A percentile compares a stretch with the other conserved stretches of the same genome.
Evolutionary conservation across 306 rosid species (phyloP).

Genomic region (Lithocarpus polystachyus): DNA sequence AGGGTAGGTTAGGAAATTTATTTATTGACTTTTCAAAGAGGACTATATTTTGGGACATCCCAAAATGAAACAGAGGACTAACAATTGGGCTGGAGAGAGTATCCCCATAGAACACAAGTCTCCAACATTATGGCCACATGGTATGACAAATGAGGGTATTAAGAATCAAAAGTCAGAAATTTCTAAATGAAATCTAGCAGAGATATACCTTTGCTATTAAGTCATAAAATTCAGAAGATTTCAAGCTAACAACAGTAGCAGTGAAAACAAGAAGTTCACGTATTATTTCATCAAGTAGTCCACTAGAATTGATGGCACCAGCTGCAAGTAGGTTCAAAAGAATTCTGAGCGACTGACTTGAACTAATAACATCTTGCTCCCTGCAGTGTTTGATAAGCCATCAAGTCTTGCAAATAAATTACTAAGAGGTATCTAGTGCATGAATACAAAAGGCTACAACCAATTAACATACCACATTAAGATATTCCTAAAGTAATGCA

Average conservation of each 20-base stretch:
- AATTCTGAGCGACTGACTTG: slow-evolving; percentile 71
- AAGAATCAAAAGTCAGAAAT: slow-evolving; percentile 21
- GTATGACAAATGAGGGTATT: slow-evolving; percentile 7
- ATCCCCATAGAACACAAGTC: slow-evolving; percentile 13
- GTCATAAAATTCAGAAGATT: slow-evolving; percentile 61
- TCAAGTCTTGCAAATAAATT: slow-evolving; percentile 12
- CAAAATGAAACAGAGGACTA: too few species aligned
- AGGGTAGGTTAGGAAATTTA: too few species aligned
- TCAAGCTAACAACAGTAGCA: slow-evolving; percentile 48
- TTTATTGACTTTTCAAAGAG: too few species aligned
- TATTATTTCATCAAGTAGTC: slow-evolving; percentile 59
- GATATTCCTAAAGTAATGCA: neutral
- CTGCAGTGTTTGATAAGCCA: slow-evolving; percentile 39
- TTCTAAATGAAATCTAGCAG: slow-evolving; percentile 14
- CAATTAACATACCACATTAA: neutral
- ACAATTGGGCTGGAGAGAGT: too few species aligned
- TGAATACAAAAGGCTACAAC: neutral
- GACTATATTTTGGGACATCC: too few species aligned
- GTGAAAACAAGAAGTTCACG: slow-evolving; percentile 65
- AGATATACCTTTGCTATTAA: slow-evolving; percentile 62
- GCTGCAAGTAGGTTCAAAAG: slow-evolving; percentile 84
- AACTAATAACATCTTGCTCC: slow-evolving; percentile 52
- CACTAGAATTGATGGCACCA: slow-evolving; percentile 60
- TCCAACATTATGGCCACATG: neutral
- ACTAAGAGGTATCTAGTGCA: neutral